Evolutionary conservation across 345 rosid genomes (phyloP).

Genomic region (Litchi chinensis): DNA sequence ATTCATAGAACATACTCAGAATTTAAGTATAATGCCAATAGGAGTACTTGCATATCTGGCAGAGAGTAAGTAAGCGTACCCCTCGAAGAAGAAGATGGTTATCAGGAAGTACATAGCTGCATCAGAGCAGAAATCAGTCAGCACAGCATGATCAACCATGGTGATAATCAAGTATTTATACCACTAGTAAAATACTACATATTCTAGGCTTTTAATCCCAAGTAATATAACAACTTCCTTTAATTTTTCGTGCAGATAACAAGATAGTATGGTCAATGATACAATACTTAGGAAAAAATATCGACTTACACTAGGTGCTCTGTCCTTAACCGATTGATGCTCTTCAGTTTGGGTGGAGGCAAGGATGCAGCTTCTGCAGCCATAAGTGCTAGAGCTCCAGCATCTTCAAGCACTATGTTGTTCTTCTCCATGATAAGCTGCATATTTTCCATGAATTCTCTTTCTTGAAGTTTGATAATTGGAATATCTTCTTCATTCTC

Average conservation of each 20-base stretch:
- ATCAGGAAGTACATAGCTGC: slow-evolving; percentile 68
- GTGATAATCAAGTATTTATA: background rate
- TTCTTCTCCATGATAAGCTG: slow-evolving; percentile 26
- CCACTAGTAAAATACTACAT: background rate
- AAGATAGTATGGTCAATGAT: background rate
- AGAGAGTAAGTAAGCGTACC: slow-evolving; percentile 34
- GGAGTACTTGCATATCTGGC: background rate
- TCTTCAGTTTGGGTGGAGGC: slow-evolving; percentile 44
- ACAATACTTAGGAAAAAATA: background rate
- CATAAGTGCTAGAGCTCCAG: slow-evolving; percentile 50
- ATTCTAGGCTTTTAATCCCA: background rate
- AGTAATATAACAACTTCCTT: too few relatives aligned
- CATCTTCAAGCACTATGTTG: slow-evolving; percentile 29
- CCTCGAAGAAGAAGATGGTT: slow-evolving; percentile 43
- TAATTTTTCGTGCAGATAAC: too few relatives aligned
- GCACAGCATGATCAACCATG: background rate
- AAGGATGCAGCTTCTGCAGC: slow-evolving; percentile 49
- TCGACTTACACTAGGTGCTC: slow-evolving; percentile 73
- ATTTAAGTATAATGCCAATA: background rate
- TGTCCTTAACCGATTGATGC: slow-evolving; percentile 44
- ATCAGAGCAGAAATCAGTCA: slow-evolving; percentile 11
- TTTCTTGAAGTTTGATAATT: slow-evolving; percentile 39
- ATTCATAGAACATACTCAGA: background rate
- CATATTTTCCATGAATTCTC: slow-evolving; percentile 36
- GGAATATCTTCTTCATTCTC: slow-evolving; percentile 52